Percentiles rank a stretch among this genome's conserved stretches.
Evolutionary conservation across 2,329 filamentous ascomycete genomes (phyloP).

Genomic region (Paracoccidioides lutzii): DNA sequence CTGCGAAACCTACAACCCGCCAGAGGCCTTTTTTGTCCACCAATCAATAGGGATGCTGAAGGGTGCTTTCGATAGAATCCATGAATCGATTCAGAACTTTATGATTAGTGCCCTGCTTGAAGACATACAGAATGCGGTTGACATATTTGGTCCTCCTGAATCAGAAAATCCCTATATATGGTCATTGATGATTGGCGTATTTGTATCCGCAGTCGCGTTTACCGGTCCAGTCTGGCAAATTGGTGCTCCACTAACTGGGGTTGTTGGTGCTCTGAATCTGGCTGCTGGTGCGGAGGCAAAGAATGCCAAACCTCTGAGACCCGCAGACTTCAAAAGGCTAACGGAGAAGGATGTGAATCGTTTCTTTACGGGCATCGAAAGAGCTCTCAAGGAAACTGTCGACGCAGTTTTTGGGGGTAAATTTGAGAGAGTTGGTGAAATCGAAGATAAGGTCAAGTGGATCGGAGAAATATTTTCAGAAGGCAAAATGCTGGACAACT

Average conservation of each 20-base stretch:
- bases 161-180: neutral
- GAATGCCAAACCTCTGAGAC: neutral
- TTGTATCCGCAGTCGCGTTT: slow-evolving; percentile 1
- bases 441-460: neutral
- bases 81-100: neutral
- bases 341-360: neutral
- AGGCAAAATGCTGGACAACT: neutral
- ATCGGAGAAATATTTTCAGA: neutral
- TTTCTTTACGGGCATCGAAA: neutral
- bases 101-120: neutral
- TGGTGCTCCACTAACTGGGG: neutral
- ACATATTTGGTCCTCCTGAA: neutral
- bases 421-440: neutral
- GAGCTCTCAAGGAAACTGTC: neutral
- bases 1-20: neutral
- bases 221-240: slow-evolving; percentile 2
- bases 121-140: slow-evolving; percentile 1
- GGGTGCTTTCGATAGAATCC: neutral
- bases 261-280: slow-evolving; percentile 2
- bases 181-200: slow-evolving; percentile 2
- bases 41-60: neutral
- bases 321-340: neutral
- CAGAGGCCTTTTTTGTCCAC: neutral
- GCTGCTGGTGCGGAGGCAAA: neutral
- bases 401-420: neutral